Percentiles rank a stretch among this genome's conserved stretches.
These are phyloP conservation scores for Annulohypoxylon bovei DNA, from an alignment of 495 filamentous ascomycete species.

Conservation along the genomic window DNA sequence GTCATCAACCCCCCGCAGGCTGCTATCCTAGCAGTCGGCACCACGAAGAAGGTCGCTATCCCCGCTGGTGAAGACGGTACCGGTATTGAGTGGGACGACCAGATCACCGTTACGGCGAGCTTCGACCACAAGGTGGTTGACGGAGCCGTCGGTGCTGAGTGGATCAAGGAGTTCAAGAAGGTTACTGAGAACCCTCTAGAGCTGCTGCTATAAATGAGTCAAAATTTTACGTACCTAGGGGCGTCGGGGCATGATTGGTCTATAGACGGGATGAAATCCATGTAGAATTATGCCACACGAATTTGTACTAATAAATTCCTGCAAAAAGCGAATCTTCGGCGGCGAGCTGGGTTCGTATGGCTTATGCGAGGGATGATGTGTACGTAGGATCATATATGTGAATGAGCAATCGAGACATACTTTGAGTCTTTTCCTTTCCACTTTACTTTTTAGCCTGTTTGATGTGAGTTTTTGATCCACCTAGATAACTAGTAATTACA, in stretches of 20 bases:
- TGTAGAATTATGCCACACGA: slow-evolving; percentile 48
- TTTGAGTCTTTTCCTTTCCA: not conserved
- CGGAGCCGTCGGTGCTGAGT: slow-evolving; percentile 96
- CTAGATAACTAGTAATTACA: not conserved
- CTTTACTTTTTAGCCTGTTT: not conserved
- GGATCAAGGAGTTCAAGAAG: slow-evolving; percentile 97
- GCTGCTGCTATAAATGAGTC: slow-evolving; percentile 75
- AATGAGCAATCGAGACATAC: not conserved
- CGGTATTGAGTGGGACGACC: slow-evolving; percentile 91
- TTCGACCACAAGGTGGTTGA: slow-evolving; percentile 96
- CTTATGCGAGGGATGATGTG: not conserved
- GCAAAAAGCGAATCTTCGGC: slow-evolving; percentile 16
- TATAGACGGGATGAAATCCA: slow-evolving; percentile 46
- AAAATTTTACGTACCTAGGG: slow-evolving; percentile 28
- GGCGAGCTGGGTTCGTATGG: not conserved
- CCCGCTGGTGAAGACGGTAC: slow-evolving; percentile 85
- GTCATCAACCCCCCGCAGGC: slow-evolving; percentile 99
- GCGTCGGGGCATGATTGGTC: slow-evolving; percentile 48
- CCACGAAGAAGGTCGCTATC: slow-evolving; percentile 91
- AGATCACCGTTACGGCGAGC: slow-evolving; percentile 91
- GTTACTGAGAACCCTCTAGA: slow-evolving; percentile 96
- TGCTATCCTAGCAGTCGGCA: slow-evolving; percentile 93
- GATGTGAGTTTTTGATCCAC: not conserved
- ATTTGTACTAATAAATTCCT: slow-evolving; percentile 47
- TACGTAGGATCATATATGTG: slow-evolving; percentile 5